Evolutionary conservation across 805 yeast genomes (phyloP), one percentile per base, ranked within the genome.

Genomic region (Cyberlindnera amylophila): DNA sequence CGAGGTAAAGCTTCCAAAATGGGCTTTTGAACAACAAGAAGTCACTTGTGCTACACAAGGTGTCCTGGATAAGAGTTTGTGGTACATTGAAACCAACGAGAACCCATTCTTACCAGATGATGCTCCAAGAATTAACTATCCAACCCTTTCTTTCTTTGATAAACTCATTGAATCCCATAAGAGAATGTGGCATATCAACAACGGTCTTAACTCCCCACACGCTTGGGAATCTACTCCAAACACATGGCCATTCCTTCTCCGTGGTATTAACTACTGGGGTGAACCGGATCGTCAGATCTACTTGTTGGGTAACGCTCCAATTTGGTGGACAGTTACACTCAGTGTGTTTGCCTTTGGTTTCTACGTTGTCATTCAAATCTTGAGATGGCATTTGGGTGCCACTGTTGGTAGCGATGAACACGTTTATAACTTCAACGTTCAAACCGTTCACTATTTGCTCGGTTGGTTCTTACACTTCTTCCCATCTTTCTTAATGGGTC

Each of bases 21-120:
- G 93, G 90, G 95, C 85, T 1, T 82, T 80, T 52, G 84, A 79
- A 48, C 95, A 86, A 63, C 90, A 82, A 62, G 95, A 86, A 67
- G 95, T 86, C 41, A 79, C 90, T 3, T 75, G 90, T 67, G 88
- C 95, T 29, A 63, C 75, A 15, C 83, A 79, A 53, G 93, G 90
- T 62, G 69, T 71, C 41, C 66, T 75, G 43, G 69, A 74, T 14
- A 71, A 81, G 53, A 69, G 81, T 28, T 69, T 76, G 50, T 86
- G 91, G 91, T 81, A 82, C 63, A 67, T 86, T 54, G 95, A 86
- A 66, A 72, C 77, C 45, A 85, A 84, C 64, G 68, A 62, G 39
- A 82, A 83, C 55, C 63, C 62, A 42, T 67, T 66, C 46, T 54
- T 77, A 44, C 65, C 67, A 24, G 59, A 45, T 18, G 71, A 66